Base-by-base conservation (phyloP, 768 basidiomycete genomes). In the Termitomyces sp. region DNA sequence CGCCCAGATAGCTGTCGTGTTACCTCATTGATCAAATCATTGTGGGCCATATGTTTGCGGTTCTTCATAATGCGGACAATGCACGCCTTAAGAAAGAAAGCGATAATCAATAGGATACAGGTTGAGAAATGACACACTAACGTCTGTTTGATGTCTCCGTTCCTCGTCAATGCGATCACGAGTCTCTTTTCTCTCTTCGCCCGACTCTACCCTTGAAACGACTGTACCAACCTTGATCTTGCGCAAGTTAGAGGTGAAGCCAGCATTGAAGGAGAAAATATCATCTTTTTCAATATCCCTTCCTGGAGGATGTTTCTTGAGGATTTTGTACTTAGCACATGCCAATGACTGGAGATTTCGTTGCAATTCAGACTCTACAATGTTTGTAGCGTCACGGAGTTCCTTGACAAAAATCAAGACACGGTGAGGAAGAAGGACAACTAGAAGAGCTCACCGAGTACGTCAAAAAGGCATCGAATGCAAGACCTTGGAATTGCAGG, bases 61-160 rank as follows among this genome's bases (percentile, higher is more conserved):
- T 94, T 89, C 76, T 98, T 98, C 96, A 99, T 98, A 34, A 98
- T 87, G 37, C 97, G 88, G 31, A 99, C 97, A 64, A 98, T 90
- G 69, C 94, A 98, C 1, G 97, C 97, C 96, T 99, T 25, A 25
- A 25, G 25, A 25, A 45, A 52, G n/a, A 49, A 54, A 25, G 38
- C 47, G 54, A 53, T 42, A 61, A 25, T 17, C 51, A 38, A 64
- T 48, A 62, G 17, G 47, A 40, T 12, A 17, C 48, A 43, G 45
- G 29, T 12, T 36, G 34, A 43, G 10, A 38, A 15, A 40, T n/a
- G 32, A 20, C 37, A 36, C 10, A 50, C 48, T 57, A 63, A 94
- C 96, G 79, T 98, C 96, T 49, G 87, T 91, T 74, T 96, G 88
- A 74, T 94, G 87, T 64, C 82, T 86, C 50, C 97, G 79, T 72